Percentiles rank a stretch among this genome's conserved stretches.
Conservation (phyloP, 1,284 basidiomycete genomes). For the Ganoderma lingzhi region DNA sequence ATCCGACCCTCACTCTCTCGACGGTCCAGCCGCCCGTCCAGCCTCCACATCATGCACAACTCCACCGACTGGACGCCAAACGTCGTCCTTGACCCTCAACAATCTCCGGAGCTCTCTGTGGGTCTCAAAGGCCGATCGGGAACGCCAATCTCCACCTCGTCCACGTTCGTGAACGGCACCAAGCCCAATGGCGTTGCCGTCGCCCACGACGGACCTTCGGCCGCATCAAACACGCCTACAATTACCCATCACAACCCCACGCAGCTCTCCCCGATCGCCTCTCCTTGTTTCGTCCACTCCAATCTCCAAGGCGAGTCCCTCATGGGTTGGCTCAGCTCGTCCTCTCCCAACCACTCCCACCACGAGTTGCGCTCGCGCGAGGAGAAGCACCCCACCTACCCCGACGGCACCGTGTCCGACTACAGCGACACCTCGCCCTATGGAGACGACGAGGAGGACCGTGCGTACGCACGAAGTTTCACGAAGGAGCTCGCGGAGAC, state of each 20-base stretch:
- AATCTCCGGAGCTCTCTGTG: slow-evolving; percentile 35
- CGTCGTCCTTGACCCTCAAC: slow-evolving; percentile 43
- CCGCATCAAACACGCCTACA: slow-evolving; percentile 32
- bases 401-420: slow-evolving; percentile 36
- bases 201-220: slow-evolving; percentile 30
- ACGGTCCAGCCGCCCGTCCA: slow-evolving; percentile 41
- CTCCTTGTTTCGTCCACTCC: slow-evolving; percentile 90
- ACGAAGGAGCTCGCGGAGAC: slow-evolving; percentile 97
- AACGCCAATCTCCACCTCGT: slow-evolving; percentile 17
- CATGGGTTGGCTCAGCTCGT: slow-evolving; percentile 68
- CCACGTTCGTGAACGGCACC: slow-evolving; percentile 34
- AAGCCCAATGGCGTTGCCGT: slow-evolving; percentile 38
- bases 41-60: slow-evolving; percentile 38
- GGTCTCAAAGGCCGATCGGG: slow-evolving; percentile 25
- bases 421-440: slow-evolving; percentile 35
- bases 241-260: slow-evolving; percentile 34
- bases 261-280: slow-evolving; percentile 49
- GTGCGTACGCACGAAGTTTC: slow-evolving; percentile 75
- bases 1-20: slow-evolving; percentile 45
- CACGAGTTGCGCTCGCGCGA: slow-evolving; percentile 29
- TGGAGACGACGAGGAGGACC: slow-evolving; percentile 57
- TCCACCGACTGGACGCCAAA: slow-evolving; percentile 39
- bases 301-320: slow-evolving; percentile 80
- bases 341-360: slow-evolving; percentile 47
- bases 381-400: slow-evolving; percentile 39